These are phyloP conservation scores for Cystobasidiaceae sp. DNA, from an alignment of 1,284 basidiomycete species.

Conservation along the genomic window DNA sequence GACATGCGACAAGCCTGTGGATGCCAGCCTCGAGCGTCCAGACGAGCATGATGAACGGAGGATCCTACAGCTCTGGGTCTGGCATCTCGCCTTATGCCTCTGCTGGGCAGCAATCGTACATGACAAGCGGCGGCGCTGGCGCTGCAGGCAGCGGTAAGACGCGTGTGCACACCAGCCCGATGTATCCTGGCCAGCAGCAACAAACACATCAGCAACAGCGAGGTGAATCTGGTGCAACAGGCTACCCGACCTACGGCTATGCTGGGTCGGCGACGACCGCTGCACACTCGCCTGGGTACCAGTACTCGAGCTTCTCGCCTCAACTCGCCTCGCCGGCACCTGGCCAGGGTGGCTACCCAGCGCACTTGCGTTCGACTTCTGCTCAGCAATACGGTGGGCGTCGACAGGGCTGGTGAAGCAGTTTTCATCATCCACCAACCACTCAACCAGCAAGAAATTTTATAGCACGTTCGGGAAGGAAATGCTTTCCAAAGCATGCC, in stretches of 20 bases:
- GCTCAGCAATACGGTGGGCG: slow-evolving; percentile 14
- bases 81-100: slow-evolving; percentile 7
- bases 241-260: slow-evolving; percentile 4
- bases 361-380: slow-evolving; percentile 1
- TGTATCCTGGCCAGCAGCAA: neutral
- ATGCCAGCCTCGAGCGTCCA: neutral
- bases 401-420: slow-evolving; percentile 1
- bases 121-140: neutral
- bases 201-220: slow-evolving; percentile 6
- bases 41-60: neutral
- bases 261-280: neutral
- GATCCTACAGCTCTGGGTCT: neutral
- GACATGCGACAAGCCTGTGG: neutral
- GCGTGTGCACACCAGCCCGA: slow-evolving; percentile 1
- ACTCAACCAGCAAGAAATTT: neutral
- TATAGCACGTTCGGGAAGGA: neutral
- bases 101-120: neutral
- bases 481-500: neutral
- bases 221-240: neutral
- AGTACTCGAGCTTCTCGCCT: slow-evolving; percentile 20
- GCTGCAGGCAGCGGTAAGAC: neutral
- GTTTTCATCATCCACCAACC: too few relatives aligned
- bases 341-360: neutral
- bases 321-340: slow-evolving; percentile 4
- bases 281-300: neutral